phyloP scores from a whole-genome alignment of 2,329 filamentous ascomycete species.

The Colletotrichum caudatum region DNA sequence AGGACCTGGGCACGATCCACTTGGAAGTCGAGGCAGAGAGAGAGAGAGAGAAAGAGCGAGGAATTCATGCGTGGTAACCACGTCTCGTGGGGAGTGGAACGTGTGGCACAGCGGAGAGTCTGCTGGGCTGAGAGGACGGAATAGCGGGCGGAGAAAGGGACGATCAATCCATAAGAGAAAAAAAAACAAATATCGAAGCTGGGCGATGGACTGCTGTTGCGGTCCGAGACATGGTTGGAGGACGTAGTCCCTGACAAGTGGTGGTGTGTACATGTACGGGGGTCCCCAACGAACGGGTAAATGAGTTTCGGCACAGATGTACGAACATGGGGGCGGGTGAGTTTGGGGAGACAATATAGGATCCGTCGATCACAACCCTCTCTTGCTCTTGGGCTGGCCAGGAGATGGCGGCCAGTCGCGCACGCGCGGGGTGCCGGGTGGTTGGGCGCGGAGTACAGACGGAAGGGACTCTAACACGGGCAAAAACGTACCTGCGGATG shows the following conservation, averaged over 20 bases:
- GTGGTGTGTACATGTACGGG: constrained; percentile 14
- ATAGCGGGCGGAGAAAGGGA: constrained; percentile 22
- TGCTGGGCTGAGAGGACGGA: not conserved
- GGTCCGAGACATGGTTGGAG: constrained; percentile 25
- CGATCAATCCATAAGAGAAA: constrained; percentile 22
- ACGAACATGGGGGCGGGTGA: constrained; percentile 36
- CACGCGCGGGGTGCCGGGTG: constrained; percentile 5
- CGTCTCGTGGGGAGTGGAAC: constrained; percentile 28
- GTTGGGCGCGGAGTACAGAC: constrained; percentile 14
- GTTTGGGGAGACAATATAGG: constrained; percentile 33
- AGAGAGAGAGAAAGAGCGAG: not conserved
- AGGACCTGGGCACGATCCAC: constrained; percentile 41
- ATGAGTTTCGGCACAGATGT: constrained; percentile 25
- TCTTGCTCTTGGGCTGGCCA: constrained; percentile 8
- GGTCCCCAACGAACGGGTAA: constrained; percentile 22
- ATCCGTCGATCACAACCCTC: constrained; percentile 24
- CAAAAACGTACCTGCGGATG: constrained; percentile 29
- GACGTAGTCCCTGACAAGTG: constrained; percentile 9
- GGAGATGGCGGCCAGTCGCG: constrained; percentile 27
- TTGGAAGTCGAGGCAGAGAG: constrained; percentile 35
- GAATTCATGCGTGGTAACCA: constrained; percentile 40
- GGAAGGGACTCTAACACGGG: constrained; percentile 17
- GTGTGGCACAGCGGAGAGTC: constrained; percentile 4
- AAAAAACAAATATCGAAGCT: constrained; percentile 5
- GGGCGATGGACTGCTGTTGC: constrained; percentile 22